Conservation (phyloP, 495 filamentous ascomycete species). For the Penicillium diatomitis region DNA sequence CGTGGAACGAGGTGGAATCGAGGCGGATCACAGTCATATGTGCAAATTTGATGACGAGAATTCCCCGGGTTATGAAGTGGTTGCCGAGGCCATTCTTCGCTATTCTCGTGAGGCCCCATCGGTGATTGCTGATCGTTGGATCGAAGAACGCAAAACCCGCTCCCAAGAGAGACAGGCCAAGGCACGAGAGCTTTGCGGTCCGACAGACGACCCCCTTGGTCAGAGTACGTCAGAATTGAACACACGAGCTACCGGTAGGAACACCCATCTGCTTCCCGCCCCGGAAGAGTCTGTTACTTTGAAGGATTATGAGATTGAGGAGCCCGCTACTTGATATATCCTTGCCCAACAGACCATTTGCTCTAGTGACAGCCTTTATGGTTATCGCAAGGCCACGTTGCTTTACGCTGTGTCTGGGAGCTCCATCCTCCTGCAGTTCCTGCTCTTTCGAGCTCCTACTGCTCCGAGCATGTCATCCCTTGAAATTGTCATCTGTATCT, state of each 20-base stretch:
- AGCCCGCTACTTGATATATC: constrained; percentile 17
- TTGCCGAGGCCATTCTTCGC: constrained; percentile 61
- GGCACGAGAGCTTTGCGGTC: constrained; percentile 29
- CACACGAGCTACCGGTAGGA: constrained; percentile 19
- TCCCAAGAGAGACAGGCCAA: constrained; percentile 29
- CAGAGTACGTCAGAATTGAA: constrained; percentile 20
- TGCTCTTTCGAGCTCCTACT: too few species aligned
- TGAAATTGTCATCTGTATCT: too few species aligned
- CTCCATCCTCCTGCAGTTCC: too few species aligned
- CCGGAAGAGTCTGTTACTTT: constrained; percentile 22
- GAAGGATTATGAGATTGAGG: constrained; percentile 33
- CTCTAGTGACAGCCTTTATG: not conserved
- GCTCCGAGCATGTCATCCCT: too few species aligned
- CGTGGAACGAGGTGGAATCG: constrained; percentile 68
- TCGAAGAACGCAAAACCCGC: constrained; percentile 49
- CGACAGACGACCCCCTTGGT: constrained; percentile 14
- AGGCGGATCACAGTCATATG: constrained; percentile 80
- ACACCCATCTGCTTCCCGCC: constrained; percentile 17
- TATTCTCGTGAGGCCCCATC: constrained; percentile 54
- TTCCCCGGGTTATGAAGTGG: constrained; percentile 64
- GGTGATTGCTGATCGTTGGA: constrained; percentile 53
- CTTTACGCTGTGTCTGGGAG: not conserved
- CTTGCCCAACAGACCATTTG: too few species aligned
- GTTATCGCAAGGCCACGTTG: not conserved
- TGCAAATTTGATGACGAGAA: constrained; percentile 71